phyloP scores from a whole-genome alignment of 371 early-diverging fungal genomes.

The Apophysomyces trapeziformis region DNA sequence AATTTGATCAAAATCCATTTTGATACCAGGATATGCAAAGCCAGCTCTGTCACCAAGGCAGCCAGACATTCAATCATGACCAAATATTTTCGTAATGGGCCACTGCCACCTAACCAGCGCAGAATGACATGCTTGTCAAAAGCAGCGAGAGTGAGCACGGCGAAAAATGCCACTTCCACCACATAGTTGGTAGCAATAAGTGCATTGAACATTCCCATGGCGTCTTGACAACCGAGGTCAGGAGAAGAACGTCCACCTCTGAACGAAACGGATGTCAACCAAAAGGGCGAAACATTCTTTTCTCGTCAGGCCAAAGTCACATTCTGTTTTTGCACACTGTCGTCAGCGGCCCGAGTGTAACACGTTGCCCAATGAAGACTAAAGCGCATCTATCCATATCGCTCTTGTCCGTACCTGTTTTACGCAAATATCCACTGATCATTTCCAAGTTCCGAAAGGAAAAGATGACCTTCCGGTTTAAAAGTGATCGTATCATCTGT shows the following conservation, averaged over 20 bases:
- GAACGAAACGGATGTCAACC: no score
- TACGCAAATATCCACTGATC: no score
- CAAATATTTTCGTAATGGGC: slow-evolving; percentile 11
- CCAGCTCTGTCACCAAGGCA: slow-evolving; percentile 28
- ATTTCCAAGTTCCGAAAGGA: no score
- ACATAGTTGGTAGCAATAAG: slow-evolving; percentile 24
- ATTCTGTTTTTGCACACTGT: not conserved
- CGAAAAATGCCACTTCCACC: slow-evolving; percentile 7
- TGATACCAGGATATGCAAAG: slow-evolving; percentile 30
- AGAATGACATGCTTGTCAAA: slow-evolving; percentile 22
- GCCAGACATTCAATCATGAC: slow-evolving; percentile 20
- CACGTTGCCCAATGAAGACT: no score
- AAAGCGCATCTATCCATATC: no score
- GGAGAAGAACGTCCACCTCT: no score
- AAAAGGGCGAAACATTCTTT: no score
- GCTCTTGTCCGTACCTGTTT: no score
- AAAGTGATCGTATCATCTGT: no score
- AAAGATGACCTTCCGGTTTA: no score
- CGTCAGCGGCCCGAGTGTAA: not conserved
- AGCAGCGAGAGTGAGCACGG: slow-evolving; percentile 13
- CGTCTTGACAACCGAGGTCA: not conserved
- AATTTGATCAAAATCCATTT: slow-evolving; percentile 21
- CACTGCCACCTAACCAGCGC: not conserved
- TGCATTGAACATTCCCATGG: slow-evolving; percentile 12
- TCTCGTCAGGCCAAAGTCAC: no score